Evolutionary conservation across 2,329 filamentous ascomycete species (phyloP).

Genomic region (Thielaviopsis ethacetica): DNA sequence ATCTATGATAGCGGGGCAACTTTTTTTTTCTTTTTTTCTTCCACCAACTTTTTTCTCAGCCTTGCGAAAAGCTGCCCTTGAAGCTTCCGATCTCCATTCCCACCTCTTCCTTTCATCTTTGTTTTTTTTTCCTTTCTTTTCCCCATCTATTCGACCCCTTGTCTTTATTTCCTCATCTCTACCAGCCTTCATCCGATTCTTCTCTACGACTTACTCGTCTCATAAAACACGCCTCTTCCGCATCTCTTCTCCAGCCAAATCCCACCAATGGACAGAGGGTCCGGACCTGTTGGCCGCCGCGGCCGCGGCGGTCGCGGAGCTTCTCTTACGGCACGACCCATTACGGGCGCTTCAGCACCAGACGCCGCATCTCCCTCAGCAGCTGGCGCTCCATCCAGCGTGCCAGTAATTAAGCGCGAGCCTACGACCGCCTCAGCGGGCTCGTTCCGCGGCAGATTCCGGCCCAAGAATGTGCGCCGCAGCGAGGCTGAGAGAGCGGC

Average conservation of each 20-base stretch:
- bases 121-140: slow-evolving; percentile 1
- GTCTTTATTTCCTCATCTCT: not conserved
- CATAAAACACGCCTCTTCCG: not conserved
- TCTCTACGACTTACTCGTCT: not conserved
- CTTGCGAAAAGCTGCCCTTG: not conserved
- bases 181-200: not conserved
- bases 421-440: not conserved
- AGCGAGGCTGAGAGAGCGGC: slow-evolving; percentile 33
- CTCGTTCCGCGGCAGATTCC: slow-evolving; percentile 25
- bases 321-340: slow-evolving; percentile 5
- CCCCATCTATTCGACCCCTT: not conserved
- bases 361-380: not conserved
- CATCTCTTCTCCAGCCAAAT: not conserved
- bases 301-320: slow-evolving; percentile 9
- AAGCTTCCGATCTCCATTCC: not conserved
- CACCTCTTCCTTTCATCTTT: not conserved
- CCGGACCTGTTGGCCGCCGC: slow-evolving; percentile 2
- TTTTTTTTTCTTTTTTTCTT: slow-evolving; percentile 3
- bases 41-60: not conserved
- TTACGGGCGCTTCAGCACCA: not conserved
- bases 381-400: not conserved
- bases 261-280: slow-evolving; percentile 2
- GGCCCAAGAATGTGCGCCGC: slow-evolving; percentile 31
- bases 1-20: slow-evolving; percentile 4
- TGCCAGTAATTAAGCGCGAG: slow-evolving; percentile 7